Conservation (phyloP, 129 eudicot genomes). For the Centaurea solstitialis region DNA sequence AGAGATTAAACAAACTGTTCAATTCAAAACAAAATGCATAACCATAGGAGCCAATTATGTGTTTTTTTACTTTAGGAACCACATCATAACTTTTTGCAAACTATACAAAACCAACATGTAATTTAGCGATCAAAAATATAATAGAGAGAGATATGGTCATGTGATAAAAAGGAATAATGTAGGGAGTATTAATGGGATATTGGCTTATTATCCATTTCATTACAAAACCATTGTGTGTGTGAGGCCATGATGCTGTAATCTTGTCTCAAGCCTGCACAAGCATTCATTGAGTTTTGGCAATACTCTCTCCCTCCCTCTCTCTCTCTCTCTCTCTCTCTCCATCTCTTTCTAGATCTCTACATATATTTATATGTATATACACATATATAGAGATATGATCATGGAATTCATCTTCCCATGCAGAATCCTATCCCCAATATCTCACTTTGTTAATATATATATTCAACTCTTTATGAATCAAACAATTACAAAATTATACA, state of each 20-base stretch:
- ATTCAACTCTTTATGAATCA: background rate
- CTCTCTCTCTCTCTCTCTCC: background rate
- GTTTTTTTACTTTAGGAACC: background rate
- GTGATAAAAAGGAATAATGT: conserved; percentile 29
- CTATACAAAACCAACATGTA: background rate
- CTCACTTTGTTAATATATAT: background rate
- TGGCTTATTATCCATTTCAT: conserved; percentile 30
- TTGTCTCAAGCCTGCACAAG: conserved; percentile 38
- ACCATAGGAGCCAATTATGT: background rate
- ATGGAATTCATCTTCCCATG: background rate
- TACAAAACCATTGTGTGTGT: conserved; percentile 1
- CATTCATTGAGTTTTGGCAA: conserved; percentile 39
- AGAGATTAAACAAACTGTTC: background rate
- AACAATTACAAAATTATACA: background rate
- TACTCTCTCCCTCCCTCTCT: background rate
- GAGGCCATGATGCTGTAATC: conserved; percentile 20
- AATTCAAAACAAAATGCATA: background rate
- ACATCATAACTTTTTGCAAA: background rate
- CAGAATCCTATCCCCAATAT: conserved; percentile 4
- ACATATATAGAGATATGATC: background rate
- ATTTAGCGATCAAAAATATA: background rate
- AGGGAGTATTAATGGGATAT: conserved; percentile 27
- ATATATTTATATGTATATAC: background rate
- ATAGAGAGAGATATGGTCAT: conserved; percentile 2
- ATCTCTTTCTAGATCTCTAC: background rate